Evolutionary conservation across 148 eudicot genomes (phyloP).

Genomic region (Camellia lanceoleosa): DNA sequence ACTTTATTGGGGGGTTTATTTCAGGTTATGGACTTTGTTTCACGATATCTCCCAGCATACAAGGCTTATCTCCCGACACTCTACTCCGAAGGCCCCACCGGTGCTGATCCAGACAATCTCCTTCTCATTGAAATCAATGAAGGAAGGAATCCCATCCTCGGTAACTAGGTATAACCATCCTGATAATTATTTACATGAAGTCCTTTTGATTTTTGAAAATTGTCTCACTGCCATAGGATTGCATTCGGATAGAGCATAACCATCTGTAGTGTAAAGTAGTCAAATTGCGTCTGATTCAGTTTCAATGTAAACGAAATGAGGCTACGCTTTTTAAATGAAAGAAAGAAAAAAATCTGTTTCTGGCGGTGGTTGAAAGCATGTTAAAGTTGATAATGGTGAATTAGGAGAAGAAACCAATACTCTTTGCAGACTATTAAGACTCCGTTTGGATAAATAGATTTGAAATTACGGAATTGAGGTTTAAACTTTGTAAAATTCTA

Average conservation of each 20-base stretch:
- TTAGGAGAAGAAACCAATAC: too few species aligned
- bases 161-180: conserved; percentile 28
- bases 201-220: neutral
- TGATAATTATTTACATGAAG: neutral
- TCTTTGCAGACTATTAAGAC: too few species aligned
- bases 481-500: too few species aligned
- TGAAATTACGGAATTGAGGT: too few species aligned
- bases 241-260: neutral
- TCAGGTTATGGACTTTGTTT: conserved; percentile 92
- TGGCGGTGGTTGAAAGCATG: too few species aligned
- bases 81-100: conserved; percentile 83
- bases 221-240: neutral
- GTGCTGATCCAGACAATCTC: conserved; percentile 61
- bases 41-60: conserved; percentile 94
- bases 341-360: too few species aligned
- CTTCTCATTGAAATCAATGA: conserved; percentile 88
- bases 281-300: neutral
- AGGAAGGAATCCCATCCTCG: conserved; percentile 87
- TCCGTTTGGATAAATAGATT: too few species aligned
- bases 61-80: conserved; percentile 90
- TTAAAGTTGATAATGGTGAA: too few species aligned
- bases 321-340: too few species aligned
- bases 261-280: too few species aligned
- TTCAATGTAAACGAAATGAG: neutral
- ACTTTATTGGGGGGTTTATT: neutral